These are phyloP conservation scores for Psilocybe tampanensis DNA, from an alignment of 768 basidiomycete genomes.

Conservation along the genomic window DNA sequence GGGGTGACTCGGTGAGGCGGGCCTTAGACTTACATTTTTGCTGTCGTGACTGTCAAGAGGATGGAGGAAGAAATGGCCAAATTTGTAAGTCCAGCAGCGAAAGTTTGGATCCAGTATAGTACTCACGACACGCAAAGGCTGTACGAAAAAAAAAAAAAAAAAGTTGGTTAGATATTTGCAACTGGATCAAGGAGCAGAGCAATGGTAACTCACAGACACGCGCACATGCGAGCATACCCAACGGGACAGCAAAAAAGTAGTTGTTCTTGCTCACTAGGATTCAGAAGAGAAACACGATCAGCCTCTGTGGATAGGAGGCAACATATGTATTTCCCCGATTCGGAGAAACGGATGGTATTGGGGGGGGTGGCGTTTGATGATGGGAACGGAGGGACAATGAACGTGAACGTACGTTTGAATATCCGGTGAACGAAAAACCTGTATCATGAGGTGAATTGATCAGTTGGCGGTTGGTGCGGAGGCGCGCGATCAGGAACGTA, in stretches of 20 bases:
- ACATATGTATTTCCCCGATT: no score
- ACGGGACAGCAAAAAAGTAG: constrained; percentile 32
- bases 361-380: background rate
- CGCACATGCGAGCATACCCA: constrained; percentile 16
- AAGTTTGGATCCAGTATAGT: background rate
- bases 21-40: constrained; percentile 12
- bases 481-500: constrained; percentile 18
- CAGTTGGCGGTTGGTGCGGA: background rate
- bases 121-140: constrained; percentile 16
- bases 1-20: no score
- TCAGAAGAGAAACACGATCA: background rate
- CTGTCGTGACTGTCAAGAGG: constrained; percentile 7
- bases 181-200: background rate
- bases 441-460: background rate
- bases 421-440: constrained; percentile 41
- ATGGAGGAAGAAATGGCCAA: background rate
- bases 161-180: background rate
- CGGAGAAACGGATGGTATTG: no score
- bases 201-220: constrained; percentile 6
- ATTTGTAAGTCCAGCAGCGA: background rate
- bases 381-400: background rate
- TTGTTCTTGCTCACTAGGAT: constrained; percentile 39
- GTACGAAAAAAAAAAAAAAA: background rate
- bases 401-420: constrained; percentile 36
- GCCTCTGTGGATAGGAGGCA: no score